Evolutionary conservation across 2,329 filamentous ascomycete species (phyloP).

Genomic region (Aspergillus pseudoterreus): DNA sequence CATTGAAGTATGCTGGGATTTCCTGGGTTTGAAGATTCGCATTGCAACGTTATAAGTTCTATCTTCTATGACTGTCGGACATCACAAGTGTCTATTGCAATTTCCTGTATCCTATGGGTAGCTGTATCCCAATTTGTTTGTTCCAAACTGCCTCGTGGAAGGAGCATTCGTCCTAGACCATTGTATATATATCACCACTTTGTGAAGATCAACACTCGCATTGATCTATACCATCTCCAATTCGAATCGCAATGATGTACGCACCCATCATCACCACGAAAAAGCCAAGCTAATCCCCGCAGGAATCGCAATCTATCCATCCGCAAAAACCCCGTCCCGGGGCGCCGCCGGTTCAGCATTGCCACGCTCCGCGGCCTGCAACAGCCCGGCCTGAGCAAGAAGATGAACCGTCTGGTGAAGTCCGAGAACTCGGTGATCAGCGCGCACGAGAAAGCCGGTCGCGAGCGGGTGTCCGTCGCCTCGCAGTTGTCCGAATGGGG

Average conservation of each 20-base stretch:
- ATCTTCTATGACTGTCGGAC: too few species aligned
- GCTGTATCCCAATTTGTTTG: too few species aligned
- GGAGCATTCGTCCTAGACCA: too few species aligned
- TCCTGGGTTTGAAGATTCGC: not conserved
- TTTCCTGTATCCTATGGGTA: too few species aligned
- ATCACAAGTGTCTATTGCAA: too few species aligned
- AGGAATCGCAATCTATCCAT: slow-evolving; percentile 45
- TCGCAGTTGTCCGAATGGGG: slow-evolving; percentile 95
- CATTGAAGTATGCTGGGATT: slow-evolving; percentile 13
- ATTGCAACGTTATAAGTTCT: not conserved
- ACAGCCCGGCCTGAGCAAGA: slow-evolving; percentile 84
- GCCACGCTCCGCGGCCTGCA: slow-evolving; percentile 77
- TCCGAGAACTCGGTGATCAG: slow-evolving; percentile 84
- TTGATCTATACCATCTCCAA: not conserved
- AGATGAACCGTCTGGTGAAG: slow-evolving; percentile 90
- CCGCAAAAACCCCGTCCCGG: slow-evolving; percentile 26
- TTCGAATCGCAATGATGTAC: not conserved
- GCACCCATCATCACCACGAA: not conserved
- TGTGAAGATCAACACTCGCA: too few species aligned
- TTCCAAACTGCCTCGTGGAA: too few species aligned
- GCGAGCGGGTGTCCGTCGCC: slow-evolving; percentile 79
- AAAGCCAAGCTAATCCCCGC: not conserved
- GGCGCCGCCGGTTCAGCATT: slow-evolving; percentile 73
- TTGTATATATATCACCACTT: too few species aligned
- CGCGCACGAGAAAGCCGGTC: slow-evolving; percentile 78